A percentile compares a stretch with the other conserved stretches of the same genome.
These are phyloP conservation scores for Xylaria flabelliformis DNA, from an alignment of 495 filamentous ascomycete genomes.

Conservation along the genomic window DNA sequence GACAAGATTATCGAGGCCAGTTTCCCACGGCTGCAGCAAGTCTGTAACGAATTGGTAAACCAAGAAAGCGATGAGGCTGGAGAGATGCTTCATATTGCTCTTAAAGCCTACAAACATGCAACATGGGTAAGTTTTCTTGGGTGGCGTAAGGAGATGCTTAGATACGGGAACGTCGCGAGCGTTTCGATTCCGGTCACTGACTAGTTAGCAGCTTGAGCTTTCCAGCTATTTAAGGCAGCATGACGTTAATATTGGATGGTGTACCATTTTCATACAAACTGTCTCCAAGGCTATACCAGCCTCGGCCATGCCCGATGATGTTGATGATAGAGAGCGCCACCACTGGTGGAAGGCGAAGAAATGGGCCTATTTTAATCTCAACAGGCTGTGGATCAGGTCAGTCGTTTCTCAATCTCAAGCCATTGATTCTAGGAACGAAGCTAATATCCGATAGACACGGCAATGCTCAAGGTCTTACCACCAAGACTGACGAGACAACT, in stretches of 20 bases:
- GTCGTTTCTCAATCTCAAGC: slow-evolving; percentile 32
- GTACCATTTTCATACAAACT: slow-evolving; percentile 87
- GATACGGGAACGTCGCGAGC: neutral
- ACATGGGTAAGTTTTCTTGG: slow-evolving; percentile 76
- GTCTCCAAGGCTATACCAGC: slow-evolving; percentile 85
- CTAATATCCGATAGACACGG: slow-evolving; percentile 73
- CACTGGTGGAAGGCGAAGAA: slow-evolving; percentile 99
- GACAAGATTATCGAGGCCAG: slow-evolving; percentile 91
- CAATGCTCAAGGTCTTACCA: slow-evolving; percentile 71
- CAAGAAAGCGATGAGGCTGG: slow-evolving; percentile 92
- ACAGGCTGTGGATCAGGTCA: slow-evolving; percentile 91
- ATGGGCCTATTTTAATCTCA: slow-evolving; percentile 97
- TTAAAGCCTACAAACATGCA: slow-evolving; percentile 97
- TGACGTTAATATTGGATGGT: slow-evolving; percentile 89
- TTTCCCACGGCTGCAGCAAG: slow-evolving; percentile 87
- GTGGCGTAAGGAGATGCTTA: neutral
- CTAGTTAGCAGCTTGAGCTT: slow-evolving; percentile 74
- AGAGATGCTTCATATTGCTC: slow-evolving; percentile 92
- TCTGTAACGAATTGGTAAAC: slow-evolving; percentile 85
- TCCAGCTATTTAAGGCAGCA: slow-evolving; percentile 76
- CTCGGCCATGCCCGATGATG: slow-evolving; percentile 78
- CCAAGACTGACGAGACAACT: slow-evolving; percentile 70
- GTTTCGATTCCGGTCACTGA: slow-evolving; percentile 47
- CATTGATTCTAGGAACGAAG: neutral
- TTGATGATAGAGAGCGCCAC: slow-evolving; percentile 86